Evolutionary conservation across 495 filamentous ascomycete species (phyloP).

Genomic region (Neurospora sp.): DNA sequence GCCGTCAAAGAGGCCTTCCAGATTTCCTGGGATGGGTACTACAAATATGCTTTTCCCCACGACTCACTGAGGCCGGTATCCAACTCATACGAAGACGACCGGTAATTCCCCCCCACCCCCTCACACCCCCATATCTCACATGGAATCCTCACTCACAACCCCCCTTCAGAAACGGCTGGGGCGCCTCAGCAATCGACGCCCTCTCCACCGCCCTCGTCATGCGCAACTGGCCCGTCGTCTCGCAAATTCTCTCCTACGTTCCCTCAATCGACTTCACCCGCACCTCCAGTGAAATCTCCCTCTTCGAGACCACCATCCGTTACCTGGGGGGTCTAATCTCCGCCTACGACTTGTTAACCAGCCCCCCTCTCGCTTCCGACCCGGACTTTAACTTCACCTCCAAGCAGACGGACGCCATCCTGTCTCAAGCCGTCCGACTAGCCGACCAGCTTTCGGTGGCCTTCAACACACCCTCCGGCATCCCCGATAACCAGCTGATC

Average conservation of each 20-base stretch:
- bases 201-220: constrained; percentile 74
- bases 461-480: constrained; percentile 65
- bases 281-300: constrained; percentile 49
- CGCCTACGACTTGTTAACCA: constrained; percentile 71
- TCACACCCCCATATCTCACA: too few species aligned
- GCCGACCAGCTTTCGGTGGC: constrained; percentile 67
- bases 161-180: constrained; percentile 68
- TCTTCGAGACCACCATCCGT: constrained; percentile 88
- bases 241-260: constrained; percentile 60
- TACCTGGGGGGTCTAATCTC: constrained; percentile 75
- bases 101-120: constrained; percentile 39
- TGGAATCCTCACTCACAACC: too few species aligned
- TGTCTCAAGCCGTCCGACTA: constrained; percentile 57
- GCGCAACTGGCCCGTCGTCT: constrained; percentile 55
- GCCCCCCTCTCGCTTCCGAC: constrained; percentile 44
- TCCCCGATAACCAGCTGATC: constrained; percentile 65
- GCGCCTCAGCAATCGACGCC: constrained; percentile 75
- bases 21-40: constrained; percentile 74
- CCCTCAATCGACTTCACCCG: constrained; percentile 56
- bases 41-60: constrained; percentile 66
- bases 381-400: constrained; percentile 29
- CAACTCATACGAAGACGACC: constrained; percentile 56
- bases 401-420: constrained; percentile 42
- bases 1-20: constrained; percentile 69
- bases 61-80: constrained; percentile 65